These are phyloP conservation scores for Globisporangium megalacanthum DNA, from an alignment of 352 stramenopile genomes.

Conservation along the genomic window DNA sequence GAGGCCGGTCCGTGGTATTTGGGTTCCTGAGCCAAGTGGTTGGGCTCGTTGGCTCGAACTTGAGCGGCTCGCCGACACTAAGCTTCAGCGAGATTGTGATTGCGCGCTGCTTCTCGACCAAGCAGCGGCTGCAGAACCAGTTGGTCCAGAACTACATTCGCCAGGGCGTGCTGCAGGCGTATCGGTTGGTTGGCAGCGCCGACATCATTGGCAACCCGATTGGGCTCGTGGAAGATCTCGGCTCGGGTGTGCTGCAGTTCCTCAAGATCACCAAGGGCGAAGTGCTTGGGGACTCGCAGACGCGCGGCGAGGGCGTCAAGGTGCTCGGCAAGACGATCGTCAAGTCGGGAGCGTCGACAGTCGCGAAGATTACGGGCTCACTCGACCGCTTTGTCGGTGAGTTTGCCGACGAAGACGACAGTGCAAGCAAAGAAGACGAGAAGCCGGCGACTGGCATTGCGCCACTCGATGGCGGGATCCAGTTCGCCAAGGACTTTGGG, in stretches of 20 bases:
- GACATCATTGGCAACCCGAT: constrained; percentile 87
- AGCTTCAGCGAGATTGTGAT: constrained; percentile 86
- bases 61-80: constrained; percentile 78
- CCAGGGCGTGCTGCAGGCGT: constrained; percentile 78
- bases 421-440: constrained; percentile 20
- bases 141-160: constrained; percentile 80
- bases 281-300: constrained; percentile 73
- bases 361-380: constrained; percentile 84
- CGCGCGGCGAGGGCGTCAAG: constrained; percentile 80
- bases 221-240: constrained; percentile 81
- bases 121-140: constrained; percentile 70
- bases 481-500: constrained; percentile 83
- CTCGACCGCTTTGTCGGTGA: constrained; percentile 82
- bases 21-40: constrained; percentile 77
- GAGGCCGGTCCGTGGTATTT: constrained; percentile 72
- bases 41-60: constrained; percentile 76
- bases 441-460: constrained; percentile 32
- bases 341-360: constrained; percentile 61
- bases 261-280: constrained; percentile 88
- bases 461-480: constrained; percentile 33
- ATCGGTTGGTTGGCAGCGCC: constrained; percentile 74
- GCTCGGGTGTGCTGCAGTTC: constrained; percentile 83
- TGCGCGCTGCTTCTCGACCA: constrained; percentile 77
- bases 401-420: constrained; percentile 54
- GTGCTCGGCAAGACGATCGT: constrained; percentile 83